Base-by-base conservation (phyloP, 805 yeast genomes). In the Starmerella powellii region DNA sequence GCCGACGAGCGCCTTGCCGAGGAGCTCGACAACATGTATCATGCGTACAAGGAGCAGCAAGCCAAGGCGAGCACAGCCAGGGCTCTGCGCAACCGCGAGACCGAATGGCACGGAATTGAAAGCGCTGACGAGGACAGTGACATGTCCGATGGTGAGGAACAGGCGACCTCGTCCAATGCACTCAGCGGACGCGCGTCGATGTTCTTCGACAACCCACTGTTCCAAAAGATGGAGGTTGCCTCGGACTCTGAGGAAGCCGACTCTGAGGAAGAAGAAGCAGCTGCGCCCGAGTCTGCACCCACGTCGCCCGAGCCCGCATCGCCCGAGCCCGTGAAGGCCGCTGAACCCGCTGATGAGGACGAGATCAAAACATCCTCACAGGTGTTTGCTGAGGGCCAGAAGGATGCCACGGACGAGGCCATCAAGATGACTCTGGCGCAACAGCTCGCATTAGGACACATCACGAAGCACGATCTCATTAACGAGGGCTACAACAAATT, bases 401-500 rank as follows among this genome's bases (percentile, higher is more conserved):
- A 53, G 18, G 50, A 62, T 18, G 44, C 47, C 24, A 53, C 52
- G n/a, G 60, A 58, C 16, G 58, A 60, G 61, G 60, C 38, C 27
- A 57, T 48, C 63, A 62, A 51, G 51, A 91, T 91, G 99, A 91
- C 98, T 0, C 66, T 91, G 55, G 98, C 98, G 0, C 99, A 91
- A 59, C 86, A 91, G 62, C 70, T 91, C 31, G 98, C 97, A 0
- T 62, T 85, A 20, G 95, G 95, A 8, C 86, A 84, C 56, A 81
- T 71, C 66, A 74, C 78, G 38, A 86, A 80, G 58, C 79, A 83
- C 54, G 94, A 86, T 56, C 67, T 88, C 43, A 67, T 84, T n/a
- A 85, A 86, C 56, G 96, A 91, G 55, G 95, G 95, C 31, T 83
- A 81, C 63, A 85, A 88, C 62, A 78, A 84, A 61, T 83, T 85